These are phyloP conservation scores for Discostella stelligera DNA, from an alignment of 352 stramenopile genomes.

Conservation along the genomic window DNA sequence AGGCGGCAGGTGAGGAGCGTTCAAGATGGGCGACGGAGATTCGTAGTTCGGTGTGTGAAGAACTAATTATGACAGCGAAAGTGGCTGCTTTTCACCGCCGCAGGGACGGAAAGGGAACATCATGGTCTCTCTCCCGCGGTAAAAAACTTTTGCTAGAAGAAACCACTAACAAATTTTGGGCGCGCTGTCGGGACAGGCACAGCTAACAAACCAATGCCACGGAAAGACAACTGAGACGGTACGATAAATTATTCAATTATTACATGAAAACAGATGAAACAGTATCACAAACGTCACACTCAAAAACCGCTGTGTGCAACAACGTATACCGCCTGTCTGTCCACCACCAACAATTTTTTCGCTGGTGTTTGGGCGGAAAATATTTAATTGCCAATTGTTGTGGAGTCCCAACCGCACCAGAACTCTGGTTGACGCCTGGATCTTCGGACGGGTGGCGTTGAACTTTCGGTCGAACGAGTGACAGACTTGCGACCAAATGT, in stretches of 20 bases:
- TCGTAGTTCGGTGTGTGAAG: not conserved
- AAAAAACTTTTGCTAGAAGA: constrained; percentile 27
- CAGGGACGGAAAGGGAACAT: not conserved
- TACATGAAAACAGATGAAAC: not conserved
- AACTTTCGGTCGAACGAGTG: not conserved
- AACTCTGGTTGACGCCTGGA: not conserved
- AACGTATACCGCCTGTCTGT: not conserved
- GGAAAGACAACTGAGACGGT: constrained; percentile 4
- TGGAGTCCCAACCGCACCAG: too few relatives aligned
- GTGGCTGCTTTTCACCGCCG: not conserved
- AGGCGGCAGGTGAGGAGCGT: too few relatives aligned
- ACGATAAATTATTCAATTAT: not conserved
- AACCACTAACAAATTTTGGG: constrained; percentile 21
- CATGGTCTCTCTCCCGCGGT: constrained; percentile 1
- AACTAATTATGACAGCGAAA: constrained; percentile 14
- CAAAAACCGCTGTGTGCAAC: not conserved
- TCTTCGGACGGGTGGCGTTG: not conserved
- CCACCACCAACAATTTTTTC: not conserved
- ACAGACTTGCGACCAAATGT: not conserved
- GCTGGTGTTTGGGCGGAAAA: constrained; percentile 3
- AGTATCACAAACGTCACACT: not conserved
- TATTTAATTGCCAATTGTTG: not conserved
- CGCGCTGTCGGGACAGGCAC: not conserved
- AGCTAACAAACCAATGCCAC: constrained; percentile 3
- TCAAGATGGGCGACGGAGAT: not conserved